phyloP scores from a whole-genome alignment of 2,329 filamentous ascomycete species.

The Reticulascus tulasneorum region DNA sequence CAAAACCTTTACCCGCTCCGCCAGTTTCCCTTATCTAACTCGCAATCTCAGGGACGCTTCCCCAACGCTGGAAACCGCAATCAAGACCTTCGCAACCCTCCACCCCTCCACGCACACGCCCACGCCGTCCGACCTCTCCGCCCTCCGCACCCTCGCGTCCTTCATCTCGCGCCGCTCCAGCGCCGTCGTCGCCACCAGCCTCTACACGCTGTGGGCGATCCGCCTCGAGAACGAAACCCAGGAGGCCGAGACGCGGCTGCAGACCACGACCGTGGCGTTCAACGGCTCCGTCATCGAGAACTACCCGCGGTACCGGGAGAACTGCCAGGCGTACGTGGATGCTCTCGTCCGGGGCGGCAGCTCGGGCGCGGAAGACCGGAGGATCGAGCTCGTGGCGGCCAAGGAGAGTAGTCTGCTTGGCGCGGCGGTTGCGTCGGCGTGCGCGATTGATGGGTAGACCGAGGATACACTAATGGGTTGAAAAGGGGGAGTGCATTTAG shows the following conservation, averaged over 20 bases:
- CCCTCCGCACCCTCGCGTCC: constrained; percentile 49
- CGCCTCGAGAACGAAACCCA: constrained; percentile 43
- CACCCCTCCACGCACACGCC: constrained; percentile 43
- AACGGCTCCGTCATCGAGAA: constrained; percentile 78
- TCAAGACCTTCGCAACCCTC: constrained; percentile 42
- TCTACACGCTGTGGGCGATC: constrained; percentile 57
- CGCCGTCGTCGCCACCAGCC: constrained; percentile 54
- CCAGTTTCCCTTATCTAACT: background rate
- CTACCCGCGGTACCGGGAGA: constrained; percentile 63
- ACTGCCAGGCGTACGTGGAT: constrained; percentile 62
- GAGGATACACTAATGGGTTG: too few relatives aligned
- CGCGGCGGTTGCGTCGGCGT: constrained; percentile 65
- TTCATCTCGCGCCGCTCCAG: constrained; percentile 55
- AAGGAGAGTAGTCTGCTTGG: constrained; percentile 72
- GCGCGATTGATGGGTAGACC: constrained; percentile 6
- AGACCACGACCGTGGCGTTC: constrained; percentile 63
- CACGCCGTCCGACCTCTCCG: constrained; percentile 43
- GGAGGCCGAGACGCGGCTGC: constrained; percentile 28
- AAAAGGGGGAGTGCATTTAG: too few relatives aligned
- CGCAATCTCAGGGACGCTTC: constrained; percentile 40
- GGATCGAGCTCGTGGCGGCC: constrained; percentile 63
- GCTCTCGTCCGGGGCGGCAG: constrained; percentile 40
- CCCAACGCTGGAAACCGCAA: constrained; percentile 37
- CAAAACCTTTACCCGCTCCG: background rate
- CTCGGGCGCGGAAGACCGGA: constrained; percentile 18